Evolutionary conservation across 768 basidiomycete genomes (phyloP), one percentile per base, ranked within the genome.

Genomic region (Gloeopeniophorella convolvens): DNA sequence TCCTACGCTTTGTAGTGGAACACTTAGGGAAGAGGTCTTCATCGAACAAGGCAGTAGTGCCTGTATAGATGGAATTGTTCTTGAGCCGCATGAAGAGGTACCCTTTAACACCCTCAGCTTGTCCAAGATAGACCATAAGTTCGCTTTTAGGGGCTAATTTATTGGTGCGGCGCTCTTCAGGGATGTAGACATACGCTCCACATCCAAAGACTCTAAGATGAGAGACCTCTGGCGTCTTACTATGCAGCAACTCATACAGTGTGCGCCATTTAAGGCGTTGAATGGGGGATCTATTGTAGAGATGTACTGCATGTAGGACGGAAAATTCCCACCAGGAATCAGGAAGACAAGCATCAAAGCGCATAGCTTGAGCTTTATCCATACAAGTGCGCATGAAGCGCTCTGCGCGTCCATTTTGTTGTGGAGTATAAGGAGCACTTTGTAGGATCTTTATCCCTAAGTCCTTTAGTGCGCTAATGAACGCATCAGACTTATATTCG

Each of bases 121-220:
- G n/a, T n/a, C 39, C 39, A 20, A 40, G 15, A 13, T 20, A 40
- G 4, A 40, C 24, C 39, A 40, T 40, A 4, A 40, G 16, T 12
- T 40, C 39, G 3, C 12, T 13, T 21, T 40, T 40, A 40, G 39
- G 15, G 12, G 39, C 39, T 13, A 40, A 18, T 21, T 40, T 40
- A 16, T 59, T 59, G 24, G 27, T 11, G 21, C 51, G 48, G 20
- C 40, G 42, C 32, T 54, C 39, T 7, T 51, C 50, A 18, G 56
- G 62, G 27, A 58, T 54, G 54, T 56, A 56, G 23, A 55, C 61
- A 23, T 50, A 60, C 15, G 57, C 58, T 11, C 35, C 27, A 44
- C 55, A 64, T 10, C 66, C 65, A 36, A 63, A 65, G 15, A 57
- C 50, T 27, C 59, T 44, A 18, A 63, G 48, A 36, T 58, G 50